phyloP scores from a whole-genome alignment of 2,329 filamentous ascomycete species.

The Diaporthe nobilis region DNA sequence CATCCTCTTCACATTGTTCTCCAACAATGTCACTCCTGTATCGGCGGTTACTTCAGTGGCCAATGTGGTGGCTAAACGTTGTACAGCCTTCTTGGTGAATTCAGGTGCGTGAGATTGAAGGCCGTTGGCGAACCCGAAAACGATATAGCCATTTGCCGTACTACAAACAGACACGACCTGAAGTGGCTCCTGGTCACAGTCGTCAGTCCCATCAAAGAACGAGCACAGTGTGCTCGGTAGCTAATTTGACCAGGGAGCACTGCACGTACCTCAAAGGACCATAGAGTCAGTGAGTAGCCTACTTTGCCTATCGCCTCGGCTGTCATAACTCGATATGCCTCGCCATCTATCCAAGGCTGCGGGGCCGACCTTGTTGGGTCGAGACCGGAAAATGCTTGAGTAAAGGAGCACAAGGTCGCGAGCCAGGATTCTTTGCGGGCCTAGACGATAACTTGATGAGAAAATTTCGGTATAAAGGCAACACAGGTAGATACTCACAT shows the following conservation, averaged over 20 bases:
- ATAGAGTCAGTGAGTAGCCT: conserved; percentile 6
- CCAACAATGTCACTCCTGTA: background rate
- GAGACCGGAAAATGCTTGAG: background rate
- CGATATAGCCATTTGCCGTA: conserved; percentile 7
- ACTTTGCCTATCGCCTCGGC: background rate
- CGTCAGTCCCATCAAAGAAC: background rate
- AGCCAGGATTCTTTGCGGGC: background rate
- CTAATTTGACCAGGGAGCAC: background rate
- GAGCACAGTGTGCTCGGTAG: background rate
- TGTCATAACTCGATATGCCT: background rate
- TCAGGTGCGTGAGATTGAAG: background rate
- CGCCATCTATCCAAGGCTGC: background rate
- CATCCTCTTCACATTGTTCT: background rate
- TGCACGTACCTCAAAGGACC: background rate
- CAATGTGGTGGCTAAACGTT: background rate
- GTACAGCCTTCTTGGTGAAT: background rate
- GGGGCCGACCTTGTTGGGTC: background rate
- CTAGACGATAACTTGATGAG: background rate
- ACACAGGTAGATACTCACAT: background rate
- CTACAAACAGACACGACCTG: conserved; percentile 2
- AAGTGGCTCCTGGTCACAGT: background rate
- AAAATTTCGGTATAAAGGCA: background rate
- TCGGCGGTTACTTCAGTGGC: background rate
- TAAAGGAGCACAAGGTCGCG: background rate
- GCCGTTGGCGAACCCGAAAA: background rate